Evolutionary conservation across 176 grass and related monocot species (phyloP), one percentile per base, ranked within the genome.

Genomic region (Cymbopogon citratus): DNA sequence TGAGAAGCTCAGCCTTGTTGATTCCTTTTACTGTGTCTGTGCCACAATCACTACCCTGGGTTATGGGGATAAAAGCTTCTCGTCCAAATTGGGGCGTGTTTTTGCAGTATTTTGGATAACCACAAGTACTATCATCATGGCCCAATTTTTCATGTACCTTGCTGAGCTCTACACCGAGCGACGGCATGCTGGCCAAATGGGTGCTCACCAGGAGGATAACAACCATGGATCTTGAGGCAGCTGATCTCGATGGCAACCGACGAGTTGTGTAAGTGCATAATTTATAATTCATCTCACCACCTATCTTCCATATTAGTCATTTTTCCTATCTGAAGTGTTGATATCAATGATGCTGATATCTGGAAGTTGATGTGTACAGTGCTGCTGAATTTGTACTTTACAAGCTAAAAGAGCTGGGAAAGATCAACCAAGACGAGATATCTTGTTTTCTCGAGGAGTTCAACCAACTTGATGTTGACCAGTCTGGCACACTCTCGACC

Each of bases 321-420:
- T 5, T 54, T 18, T 65, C 35, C 52, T 54, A 45, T 29, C 1
- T 33, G 16, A 10, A 54, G 14, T 26, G 49, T 66, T 61, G 10
- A 31, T 28, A 81, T n/a, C 12, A 25, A 15, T 19, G 6, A 6
- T 71, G 64, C 12, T 76, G 54, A 81, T 24, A 12, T 67, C 28
- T 75, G 19, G 72, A 71, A 33, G 23, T 65, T 92, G 16, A 66
- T 72, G 61, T 72, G 33, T 41, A 36, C 77, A 98, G 96, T 82
- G 90, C 92, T 77, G 87, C 92, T 54, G 96, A 98, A 79, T 98
- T 98, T 84, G 91, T 95, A 61, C 70, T 98, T 49, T 95, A 95
- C 87, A 98, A 98, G 86, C 90, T 98, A 62, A 98, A 95, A 86
- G 96, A 98, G 71, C 84, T 98, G 45, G 92, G 96, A 34, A 98